Base-by-base conservation (phyloP, 176 grass and related monocot species). In the Ensete ventricosum region DNA sequence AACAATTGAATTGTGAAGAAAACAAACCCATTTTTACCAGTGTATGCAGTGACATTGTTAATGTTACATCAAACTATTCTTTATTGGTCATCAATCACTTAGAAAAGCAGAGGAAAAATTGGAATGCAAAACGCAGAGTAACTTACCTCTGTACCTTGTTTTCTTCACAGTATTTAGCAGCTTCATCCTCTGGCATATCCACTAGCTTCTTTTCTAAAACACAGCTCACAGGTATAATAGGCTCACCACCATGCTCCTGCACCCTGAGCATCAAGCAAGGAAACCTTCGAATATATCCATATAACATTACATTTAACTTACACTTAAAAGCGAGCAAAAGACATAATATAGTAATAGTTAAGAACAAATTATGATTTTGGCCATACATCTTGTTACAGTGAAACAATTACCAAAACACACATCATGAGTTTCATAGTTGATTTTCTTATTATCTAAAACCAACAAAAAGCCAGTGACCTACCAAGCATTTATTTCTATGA, bases 131-230 rank as follows among this genome's bases (percentile, higher is more conserved):
- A 60, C 23, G 12, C 58, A 65, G 11, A 24, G n/a, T 27, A 66
- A 69, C 83, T 80, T 77, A 77, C 95, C 90, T 98, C 81, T 76
- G 74, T 73, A 93, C 65, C 58, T 91, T 87, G 73, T 98, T 93
- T 83, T 89, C 79, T 16, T 87, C 77, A 65, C 95, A 98, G 82
- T 98, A 98, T 85, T 98, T 98, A 72, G 90, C 90, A 85, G 90
- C 95, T 89, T 98, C 95, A 78, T 98, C 95, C 10, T 82, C 88
- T 26, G 90, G 90, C 88, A 98, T 98, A 93, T 98, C 95, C 21
- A 85, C 88, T 65, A 98, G 77, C 63, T 83, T 87, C 78, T 91
- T 84, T 67, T 98, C 95, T 50, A 98, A 89, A 66, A 83, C 86
- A 82, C 95, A 98, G 77, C 90, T 93, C 68, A 98, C 85, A 79